Base-by-base conservation (phyloP, 202 grass and related monocot species). In the Cymbopogon flexuosus region DNA sequence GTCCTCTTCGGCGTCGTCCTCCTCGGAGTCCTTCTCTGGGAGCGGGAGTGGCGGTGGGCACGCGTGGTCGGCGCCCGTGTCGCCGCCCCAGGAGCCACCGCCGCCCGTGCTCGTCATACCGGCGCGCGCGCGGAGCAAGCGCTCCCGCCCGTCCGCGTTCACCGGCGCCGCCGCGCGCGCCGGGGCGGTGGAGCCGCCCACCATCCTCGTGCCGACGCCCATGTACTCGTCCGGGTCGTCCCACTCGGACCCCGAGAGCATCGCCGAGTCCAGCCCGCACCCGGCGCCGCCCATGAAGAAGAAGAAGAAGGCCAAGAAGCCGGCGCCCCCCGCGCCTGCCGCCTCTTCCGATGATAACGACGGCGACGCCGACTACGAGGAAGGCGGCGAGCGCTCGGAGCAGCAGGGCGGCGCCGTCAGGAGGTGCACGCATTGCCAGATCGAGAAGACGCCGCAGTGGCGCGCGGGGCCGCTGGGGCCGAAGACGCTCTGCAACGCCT, bases 401-500 rank as follows among this genome's bases (percentile, higher is more conserved):
- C 45, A 43, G 12, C 82, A 81, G 42, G 80, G 71, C 24, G 78
- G 66, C 35, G 40, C 84, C n/a, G 86, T 88, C 13, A 87, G 96
- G 78, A 93, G 92, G 85, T 99, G 96, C 88, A 91, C 88, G 83
- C 96, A 99, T 80, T 99, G 96, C 92, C 87, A 93, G 84, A 93
- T 99, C 70, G 89, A 95, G 80, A 99, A 93, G 88, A 99, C 96
- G 34, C 96, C 96, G 56, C 96, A 99, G 80, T 99, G 96, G 96
- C 91, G 96, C 35, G 92, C 96, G 1, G 96, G 96, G 2, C 96
- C 96, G 10, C 81, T 93, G 80, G 96, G 96, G 0, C 95, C 95
- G 46, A 98, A 98, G 87, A 95, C 95, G n/a, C 95, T 98, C 40
- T 98, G 95, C 90, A 98, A 98, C 22, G 95, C 95, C 36, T 98